Base-by-base conservation (phyloP, 805 yeast species). In the Yamadazyma paraphyllophila region DNA sequence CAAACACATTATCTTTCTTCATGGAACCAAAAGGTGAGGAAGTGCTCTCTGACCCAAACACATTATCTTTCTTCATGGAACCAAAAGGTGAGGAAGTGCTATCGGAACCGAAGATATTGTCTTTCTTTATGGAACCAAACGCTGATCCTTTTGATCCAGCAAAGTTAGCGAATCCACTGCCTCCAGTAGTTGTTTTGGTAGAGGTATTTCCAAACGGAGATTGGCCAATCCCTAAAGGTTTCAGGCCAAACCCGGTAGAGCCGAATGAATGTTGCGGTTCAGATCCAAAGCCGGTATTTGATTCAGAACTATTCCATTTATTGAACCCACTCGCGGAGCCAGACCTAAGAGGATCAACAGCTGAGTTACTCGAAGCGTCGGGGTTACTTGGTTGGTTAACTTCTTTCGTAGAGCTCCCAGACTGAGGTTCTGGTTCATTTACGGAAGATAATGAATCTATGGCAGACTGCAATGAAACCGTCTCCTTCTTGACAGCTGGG, bases 81-180 rank as follows among this genome's bases (percentile, higher is more conserved):
- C 37, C 45, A 32, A 42, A 46, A 10, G 46, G 46, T 7, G 45
- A 41, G 14, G 41, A 13, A 27, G 7, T 17, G 11, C 14, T 14
- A 9, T 11, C 13, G 3, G 38, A 20, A 4, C 41, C 47, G 30
- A 44, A 44, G 12, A 39, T 37, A 24, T 44, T 36, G 15, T 44
- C 47, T n/a, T 26, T 29, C 35, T 44, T 44, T 7, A 16, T 5
- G 12, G 31, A 12, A 7, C 42, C 44, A 15, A 44, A 44, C 24
- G 41, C 14, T 25, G 33, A 9, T 30, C 48, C 32, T 13, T 31
- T 36, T 41, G 37, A 12, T 11, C 17, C 13, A 8, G 52, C 46
- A 40, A 46, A 48, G 27, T 24, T 46, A 3, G 49, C 59, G 42
- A 55, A 55, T 1, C 56, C 52, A 43, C 56, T 53, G 9, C 46